A percentile compares a stretch with the other conserved stretches of the same genome.
These are phyloP conservation scores for Limtongia smithiae DNA, from an alignment of 805 yeast species.

Conservation along the genomic window DNA sequence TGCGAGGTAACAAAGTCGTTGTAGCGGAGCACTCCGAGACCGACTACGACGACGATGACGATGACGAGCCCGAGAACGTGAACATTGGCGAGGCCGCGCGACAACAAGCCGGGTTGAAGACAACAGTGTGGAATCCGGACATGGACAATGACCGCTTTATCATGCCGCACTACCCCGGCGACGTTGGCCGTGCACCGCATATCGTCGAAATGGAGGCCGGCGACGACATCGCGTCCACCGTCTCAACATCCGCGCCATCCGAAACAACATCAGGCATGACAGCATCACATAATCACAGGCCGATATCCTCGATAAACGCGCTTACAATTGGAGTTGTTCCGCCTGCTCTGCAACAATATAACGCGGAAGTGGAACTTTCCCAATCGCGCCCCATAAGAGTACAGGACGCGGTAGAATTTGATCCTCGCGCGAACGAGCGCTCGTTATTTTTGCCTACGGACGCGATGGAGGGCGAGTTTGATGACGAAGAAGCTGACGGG, in stretches of 20 bases:
- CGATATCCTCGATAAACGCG: no score
- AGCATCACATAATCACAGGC: no score
- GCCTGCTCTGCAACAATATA: background rate
- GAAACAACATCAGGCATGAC: no score
- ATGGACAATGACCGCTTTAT: slow-evolving; percentile 12
- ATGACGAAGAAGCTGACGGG: background rate
- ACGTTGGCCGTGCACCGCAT: background rate
- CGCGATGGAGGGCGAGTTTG: background rate
- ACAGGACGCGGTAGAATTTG: slow-evolving; percentile 7
- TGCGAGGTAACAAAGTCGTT: slow-evolving; percentile 74
- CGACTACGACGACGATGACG: slow-evolving; percentile 36
- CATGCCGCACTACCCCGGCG: slow-evolving; percentile 10
- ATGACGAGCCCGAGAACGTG: slow-evolving; percentile 25
- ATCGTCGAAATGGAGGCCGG: background rate
- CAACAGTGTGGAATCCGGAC: slow-evolving; percentile 16
- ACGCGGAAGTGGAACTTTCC: background rate
- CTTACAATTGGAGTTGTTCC: no score
- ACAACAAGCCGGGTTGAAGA: slow-evolving; percentile 8
- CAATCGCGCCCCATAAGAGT: background rate
- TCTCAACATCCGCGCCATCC: no score
- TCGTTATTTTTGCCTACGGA: background rate
- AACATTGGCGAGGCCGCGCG: background rate
- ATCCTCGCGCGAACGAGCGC: background rate
- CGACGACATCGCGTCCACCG: no score
- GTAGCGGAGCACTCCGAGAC: slow-evolving; percentile 46